Conservation (phyloP, 2,329 filamentous ascomycete genomes). For the Arthrobotrys musiformis region DNA sequence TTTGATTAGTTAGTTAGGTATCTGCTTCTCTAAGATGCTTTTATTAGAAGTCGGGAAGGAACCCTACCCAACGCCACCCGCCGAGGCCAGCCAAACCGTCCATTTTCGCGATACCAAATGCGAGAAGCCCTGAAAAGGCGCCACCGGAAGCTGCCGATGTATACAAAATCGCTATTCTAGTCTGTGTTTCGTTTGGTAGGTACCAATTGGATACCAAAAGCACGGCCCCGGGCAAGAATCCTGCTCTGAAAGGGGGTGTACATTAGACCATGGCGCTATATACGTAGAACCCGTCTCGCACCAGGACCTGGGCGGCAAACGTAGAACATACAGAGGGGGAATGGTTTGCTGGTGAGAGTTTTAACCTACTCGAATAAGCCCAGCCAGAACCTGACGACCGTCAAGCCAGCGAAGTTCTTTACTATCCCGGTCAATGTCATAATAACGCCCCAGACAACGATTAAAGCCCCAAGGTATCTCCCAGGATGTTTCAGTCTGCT, state of each 20-base stretch:
- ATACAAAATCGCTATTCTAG: conserved; percentile 70
- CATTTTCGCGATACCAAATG: conserved; percentile 71
- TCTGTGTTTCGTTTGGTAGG: conserved; percentile 70
- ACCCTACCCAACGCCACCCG: conserved; percentile 70
- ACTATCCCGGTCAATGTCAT: conserved; percentile 62
- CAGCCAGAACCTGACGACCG: conserved; percentile 58
- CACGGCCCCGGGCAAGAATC: conserved; percentile 72
- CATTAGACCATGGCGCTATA: neutral
- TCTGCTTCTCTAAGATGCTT: neutral
- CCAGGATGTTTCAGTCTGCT: conserved; percentile 64
- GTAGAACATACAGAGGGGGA: no score
- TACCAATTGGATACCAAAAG: conserved; percentile 76
- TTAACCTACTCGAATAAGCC: conserved; percentile 60
- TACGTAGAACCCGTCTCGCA: no score
- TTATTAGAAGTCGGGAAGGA: no score
- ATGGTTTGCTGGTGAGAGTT: no score
- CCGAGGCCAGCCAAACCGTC: conserved; percentile 68
- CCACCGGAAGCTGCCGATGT: conserved; percentile 72
- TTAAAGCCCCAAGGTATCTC: conserved; percentile 64
- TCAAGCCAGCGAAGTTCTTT: conserved; percentile 58
- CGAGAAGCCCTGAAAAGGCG: conserved; percentile 71
- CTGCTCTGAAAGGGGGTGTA: conserved; percentile 60
- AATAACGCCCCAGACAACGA: conserved; percentile 62
- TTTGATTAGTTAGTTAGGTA: conserved; percentile 55
- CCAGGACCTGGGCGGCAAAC: no score